Conservation (phyloP, 371 early-diverging fungal species). For the Parasitella parasitica region DNA sequence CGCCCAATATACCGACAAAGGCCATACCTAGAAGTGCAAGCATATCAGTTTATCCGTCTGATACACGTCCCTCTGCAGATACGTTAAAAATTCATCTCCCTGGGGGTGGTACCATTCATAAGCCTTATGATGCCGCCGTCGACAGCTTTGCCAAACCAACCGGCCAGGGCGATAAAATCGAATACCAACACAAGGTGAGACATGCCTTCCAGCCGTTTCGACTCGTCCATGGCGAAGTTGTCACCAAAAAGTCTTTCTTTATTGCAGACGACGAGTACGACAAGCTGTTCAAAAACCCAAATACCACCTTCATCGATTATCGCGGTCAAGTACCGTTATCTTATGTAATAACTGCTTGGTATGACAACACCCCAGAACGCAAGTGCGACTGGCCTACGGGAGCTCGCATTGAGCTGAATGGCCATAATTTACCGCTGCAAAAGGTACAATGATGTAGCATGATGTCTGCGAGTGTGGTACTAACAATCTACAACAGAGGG, state of each 20-base stretch:
- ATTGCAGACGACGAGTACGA: not conserved
- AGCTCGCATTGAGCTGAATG: slow-evolving; percentile 21
- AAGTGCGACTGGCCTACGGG: slow-evolving; percentile 43
- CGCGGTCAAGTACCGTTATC: slow-evolving; percentile 16
- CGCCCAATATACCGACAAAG: not conserved
- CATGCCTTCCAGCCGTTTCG: slow-evolving; percentile 20
- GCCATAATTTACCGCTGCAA: slow-evolving; percentile 3
- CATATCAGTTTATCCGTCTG: not conserved
- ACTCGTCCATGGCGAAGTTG: slow-evolving; percentile 16
- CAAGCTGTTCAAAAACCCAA: not conserved
- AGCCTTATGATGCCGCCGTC: not conserved
- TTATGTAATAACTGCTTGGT: slow-evolving; percentile 26
- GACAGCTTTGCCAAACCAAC: not conserved
- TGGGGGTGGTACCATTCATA: not conserved
- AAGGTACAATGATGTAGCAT: slow-evolving; percentile 17
- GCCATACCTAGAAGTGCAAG: not conserved
- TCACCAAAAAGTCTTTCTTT: not conserved
- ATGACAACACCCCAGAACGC: not conserved
- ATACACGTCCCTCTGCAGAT: not conserved
- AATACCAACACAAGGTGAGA: not conserved
- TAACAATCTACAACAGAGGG: not conserved
- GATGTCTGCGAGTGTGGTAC: not conserved
- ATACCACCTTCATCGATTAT: not conserved
- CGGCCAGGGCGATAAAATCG: not conserved
- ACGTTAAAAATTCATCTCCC: not conserved